Base-by-base conservation (phyloP, 371 early-diverging fungal genomes). In the Mortierella sp. region DNA sequence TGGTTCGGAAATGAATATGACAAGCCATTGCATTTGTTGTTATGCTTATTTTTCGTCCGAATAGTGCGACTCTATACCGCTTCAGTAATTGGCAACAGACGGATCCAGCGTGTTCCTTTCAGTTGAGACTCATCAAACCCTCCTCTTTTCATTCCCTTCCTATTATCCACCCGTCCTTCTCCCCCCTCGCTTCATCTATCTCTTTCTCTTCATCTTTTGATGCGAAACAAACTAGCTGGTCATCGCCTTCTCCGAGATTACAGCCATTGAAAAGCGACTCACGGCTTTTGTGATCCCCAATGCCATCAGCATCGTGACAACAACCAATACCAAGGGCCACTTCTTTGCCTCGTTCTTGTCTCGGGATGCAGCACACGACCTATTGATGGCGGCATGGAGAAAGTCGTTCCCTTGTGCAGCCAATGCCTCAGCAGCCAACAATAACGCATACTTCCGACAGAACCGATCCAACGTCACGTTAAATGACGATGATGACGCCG, bases 211-310 rank as follows among this genome's bases (percentile, higher is more conserved):
- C 16, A 8, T 9, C 16, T 6, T 44, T 69, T 64, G 31, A 24
- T 54, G 28, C 26, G 64, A 37, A 50, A 57, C 75, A 77, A 54
- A 44, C 46, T 72, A 95, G 94, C 81, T 98, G 69, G 95, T 96
- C 2, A 95, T 98, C 70, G 92, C 94, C 1, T 94, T 97, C 79
- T 90, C 92, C 48, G 96, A 97, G 81, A 94, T 98, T 44, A 93
- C 94, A 43, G 89, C 93, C 0, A 96, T 98, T 69, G 96, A 96
- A 59, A 95, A 96, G 79, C 90, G 91, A 55, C 89, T 93, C 82
- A 96, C 94, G 5, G 97, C 95, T 51, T 93, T 92, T 69, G 94
- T 95, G 78, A 95, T 97, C 71, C 97, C 97, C 50, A 97, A 96
- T 82, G 96, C 97, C 8, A 95, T 98, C 71, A 90, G 93, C 71